Evolutionary conservation across 345 rosid species (phyloP), one percentile per base, ranked within the genome.

Genomic region (Cardamine resedifolia): DNA sequence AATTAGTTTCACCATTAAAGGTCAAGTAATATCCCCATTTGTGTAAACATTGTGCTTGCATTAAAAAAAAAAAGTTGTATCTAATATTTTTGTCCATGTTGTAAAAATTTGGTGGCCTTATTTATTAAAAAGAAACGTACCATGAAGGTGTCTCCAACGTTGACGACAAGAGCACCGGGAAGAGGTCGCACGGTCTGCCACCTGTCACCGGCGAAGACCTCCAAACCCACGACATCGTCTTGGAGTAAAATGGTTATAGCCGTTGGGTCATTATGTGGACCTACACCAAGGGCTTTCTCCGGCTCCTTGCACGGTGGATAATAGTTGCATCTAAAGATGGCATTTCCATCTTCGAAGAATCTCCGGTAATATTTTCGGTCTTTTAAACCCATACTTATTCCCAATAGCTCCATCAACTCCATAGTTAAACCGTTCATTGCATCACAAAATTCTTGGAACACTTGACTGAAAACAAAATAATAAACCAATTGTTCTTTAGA

Each of bases 71-170:
- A 21, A 20, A 36, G 9, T 28, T 38, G 24, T 55, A 8, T 19
- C 30, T 30, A 20, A 14, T 31, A 31, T 5, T 47, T 33, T 59
- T 24, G 7, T 43, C 28, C 19, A 11, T 34, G 27, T 16, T 48
- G 20, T 23, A 14, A 70, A 57, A 31, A 1, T n/a, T 10, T 45
- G 18, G 39, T 70, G 2, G 57, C 10, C 2, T 10, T 57, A 14
- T 68, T 70, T 4, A 34, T 16, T n/a, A 58, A 38, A 50, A 36
- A 36, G 64, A 64, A 34, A 64, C 74, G 11, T 76, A 83, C 89
- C 86, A 65, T 76, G 67, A 85, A 87, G 11, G 87, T 83, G 57
- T 85, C 89, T 9, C 92, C 86, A 50, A 87, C 73, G 79, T 87
- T 85, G 74, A 87, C 70, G 41, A 84, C 88, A 3, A 85, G 68